phyloP scores from a whole-genome alignment of 768 basidiomycete species.

The Leccinum fibrillosum region DNA sequence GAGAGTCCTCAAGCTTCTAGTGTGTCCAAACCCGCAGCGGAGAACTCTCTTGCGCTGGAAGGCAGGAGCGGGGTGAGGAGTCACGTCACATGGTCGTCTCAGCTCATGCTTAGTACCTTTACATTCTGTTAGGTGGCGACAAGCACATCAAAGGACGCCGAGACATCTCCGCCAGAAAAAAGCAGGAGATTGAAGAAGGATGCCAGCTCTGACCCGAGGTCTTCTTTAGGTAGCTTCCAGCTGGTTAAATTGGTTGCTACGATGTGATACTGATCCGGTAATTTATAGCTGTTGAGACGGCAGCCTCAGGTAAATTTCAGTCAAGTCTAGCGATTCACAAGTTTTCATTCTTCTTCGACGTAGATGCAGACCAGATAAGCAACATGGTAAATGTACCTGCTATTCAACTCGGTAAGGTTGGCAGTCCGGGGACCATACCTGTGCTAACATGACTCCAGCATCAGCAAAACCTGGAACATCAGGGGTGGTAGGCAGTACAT shows the following conservation, averaged over 20 bases:
- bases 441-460: slow-evolving; percentile 4
- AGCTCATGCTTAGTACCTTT: slow-evolving; percentile 2
- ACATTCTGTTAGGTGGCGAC: slow-evolving; percentile 6
- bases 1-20: slow-evolving; percentile 8
- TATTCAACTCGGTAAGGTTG: slow-evolving; percentile 12
- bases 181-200: slow-evolving; percentile 8
- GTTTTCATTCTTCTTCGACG: background rate
- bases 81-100: background rate
- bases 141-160: background rate
- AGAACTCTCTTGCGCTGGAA: slow-evolving; percentile 4
- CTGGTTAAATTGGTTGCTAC: background rate
- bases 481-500: background rate
- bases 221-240: slow-evolving; percentile 13
- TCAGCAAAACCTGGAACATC: background rate
- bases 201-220: background rate
- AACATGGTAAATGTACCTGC: background rate
- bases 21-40: background rate
- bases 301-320: background rate
- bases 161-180: background rate
- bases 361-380: slow-evolving; percentile 5
- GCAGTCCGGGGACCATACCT: background rate
- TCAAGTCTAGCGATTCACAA: background rate
- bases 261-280: background rate
- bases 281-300: slow-evolving; percentile 7
- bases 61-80: slow-evolving; percentile 12